Evolutionary conservation across 2,329 filamentous ascomycete species (phyloP).

Genomic region (Epichloe typhina): DNA sequence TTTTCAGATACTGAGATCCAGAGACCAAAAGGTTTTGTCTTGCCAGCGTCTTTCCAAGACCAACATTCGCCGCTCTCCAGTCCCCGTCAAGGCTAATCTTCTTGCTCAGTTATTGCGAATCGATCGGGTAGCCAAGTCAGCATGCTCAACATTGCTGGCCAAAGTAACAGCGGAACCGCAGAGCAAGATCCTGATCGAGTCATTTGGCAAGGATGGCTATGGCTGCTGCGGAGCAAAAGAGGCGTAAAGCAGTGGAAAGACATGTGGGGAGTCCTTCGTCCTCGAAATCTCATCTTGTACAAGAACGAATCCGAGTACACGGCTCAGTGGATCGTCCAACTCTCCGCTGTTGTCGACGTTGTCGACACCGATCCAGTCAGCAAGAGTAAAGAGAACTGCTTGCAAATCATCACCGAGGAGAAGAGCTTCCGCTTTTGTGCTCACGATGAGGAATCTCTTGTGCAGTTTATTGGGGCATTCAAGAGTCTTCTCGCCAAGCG

Average conservation of each 20-base stretch:
- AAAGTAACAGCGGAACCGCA: slow-evolving; percentile 15
- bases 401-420: slow-evolving; percentile 90
- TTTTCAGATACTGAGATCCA: slow-evolving; percentile 58
- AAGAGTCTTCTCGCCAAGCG: slow-evolving; percentile 72
- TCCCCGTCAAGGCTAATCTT: background rate
- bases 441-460: slow-evolving; percentile 65
- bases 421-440: slow-evolving; percentile 70
- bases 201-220: slow-evolving; percentile 87
- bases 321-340: slow-evolving; percentile 66
- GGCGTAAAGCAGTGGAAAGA: slow-evolving; percentile 90
- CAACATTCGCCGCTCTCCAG: background rate
- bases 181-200: slow-evolving; percentile 70
- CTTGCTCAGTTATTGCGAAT: slow-evolving; percentile 15
- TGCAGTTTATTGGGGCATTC: slow-evolving; percentile 77
- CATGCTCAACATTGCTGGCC: slow-evolving; percentile 19
- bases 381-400: slow-evolving; percentile 70
- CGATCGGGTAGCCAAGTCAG: slow-evolving; percentile 53
- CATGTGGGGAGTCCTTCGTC: slow-evolving; percentile 81
- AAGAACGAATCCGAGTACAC: slow-evolving; percentile 88
- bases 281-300: slow-evolving; percentile 76
- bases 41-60: background rate
- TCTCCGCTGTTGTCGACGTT: slow-evolving; percentile 70
- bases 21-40: slow-evolving; percentile 25
- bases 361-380: slow-evolving; percentile 86
- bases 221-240: slow-evolving; percentile 67